A percentile compares a stretch with the other conserved stretches of the same genome.
Conservation (phyloP, 2,329 filamentous ascomycete species). For the Neofusicoccum laricinum region DNA sequence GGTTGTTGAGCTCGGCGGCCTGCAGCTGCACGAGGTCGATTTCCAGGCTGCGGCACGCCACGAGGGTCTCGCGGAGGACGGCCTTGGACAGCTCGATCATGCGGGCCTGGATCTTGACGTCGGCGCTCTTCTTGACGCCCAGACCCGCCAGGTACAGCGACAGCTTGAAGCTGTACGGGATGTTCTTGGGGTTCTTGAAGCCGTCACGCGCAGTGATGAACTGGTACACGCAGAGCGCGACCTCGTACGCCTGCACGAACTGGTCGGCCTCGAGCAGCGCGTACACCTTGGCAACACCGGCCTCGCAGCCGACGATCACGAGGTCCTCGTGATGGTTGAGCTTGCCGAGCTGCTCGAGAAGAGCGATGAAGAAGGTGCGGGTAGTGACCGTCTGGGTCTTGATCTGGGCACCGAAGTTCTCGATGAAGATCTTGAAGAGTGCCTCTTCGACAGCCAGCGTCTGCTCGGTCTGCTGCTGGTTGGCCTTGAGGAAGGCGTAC, state of each 20-base stretch:
- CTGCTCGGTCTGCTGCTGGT: constrained; percentile 6
- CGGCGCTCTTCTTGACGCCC: constrained; percentile 25
- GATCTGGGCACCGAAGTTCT: constrained; percentile 12
- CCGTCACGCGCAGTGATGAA: constrained; percentile 31
- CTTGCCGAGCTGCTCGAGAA: constrained; percentile 11
- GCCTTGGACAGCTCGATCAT: constrained; percentile 39
- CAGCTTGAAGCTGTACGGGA: constrained; percentile 39
- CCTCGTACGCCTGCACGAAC: constrained; percentile 32
- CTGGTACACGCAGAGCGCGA: constrained; percentile 33
- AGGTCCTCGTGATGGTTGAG: constrained; percentile 14
- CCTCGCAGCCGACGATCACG: neutral
- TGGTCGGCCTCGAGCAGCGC: constrained; percentile 26
- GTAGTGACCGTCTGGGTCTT: constrained; percentile 9
- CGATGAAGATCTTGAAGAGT: constrained; percentile 13
- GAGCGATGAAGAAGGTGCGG: constrained; percentile 16
- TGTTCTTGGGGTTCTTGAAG: constrained; percentile 31
- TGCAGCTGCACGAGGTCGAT: constrained; percentile 45
- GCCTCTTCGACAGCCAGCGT: constrained; percentile 7
- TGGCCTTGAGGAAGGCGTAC: constrained; percentile 24
- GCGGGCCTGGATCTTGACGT: constrained; percentile 36
- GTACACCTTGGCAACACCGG: constrained; percentile 11
- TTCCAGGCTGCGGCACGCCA: constrained; percentile 38
- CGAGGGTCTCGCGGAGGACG: constrained; percentile 43
- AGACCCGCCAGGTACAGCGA: constrained; percentile 33
- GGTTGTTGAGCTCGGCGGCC: constrained; percentile 39